Evolutionary conservation across 148 eudicot species (phyloP), one percentile per base, ranked within the genome.

Genomic region (Persicaria maculosa): DNA sequence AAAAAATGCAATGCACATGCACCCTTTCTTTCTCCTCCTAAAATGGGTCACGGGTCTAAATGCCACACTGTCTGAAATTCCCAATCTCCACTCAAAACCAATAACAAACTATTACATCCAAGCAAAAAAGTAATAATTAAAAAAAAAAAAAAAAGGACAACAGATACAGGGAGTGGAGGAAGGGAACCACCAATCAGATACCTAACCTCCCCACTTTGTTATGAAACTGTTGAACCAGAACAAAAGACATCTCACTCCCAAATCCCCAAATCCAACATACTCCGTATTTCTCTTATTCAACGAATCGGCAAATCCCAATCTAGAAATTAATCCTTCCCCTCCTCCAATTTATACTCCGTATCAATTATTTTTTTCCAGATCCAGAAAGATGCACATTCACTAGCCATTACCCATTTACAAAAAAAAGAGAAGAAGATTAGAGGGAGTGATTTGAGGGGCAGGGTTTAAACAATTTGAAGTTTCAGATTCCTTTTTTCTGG

Each of bases 171-270:
- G 70, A 40, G 70, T 65, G 43, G 46, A 59, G 67, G 17, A 65
- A 59, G 67, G 25, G 25, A 59, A 9, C 67, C 70, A 65, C 70
- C 70, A 65, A 65, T 65, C 47, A 40, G 46, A 65, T 65, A 65
- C 70, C 70, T 65, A 65, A 65, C 46, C 47, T 65, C 70, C 15
- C n/a, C 5, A 65, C 47, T 36, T 22, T 40, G 70, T 12, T 43
- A 65, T 40, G 47, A 65, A 65, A 40, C 16, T 43, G 70, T 40
- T 22, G 67, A 22, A 59, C 36, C 20, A 3, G 9, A 62, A 43
- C 52, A 48, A 48, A 6, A 8, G 19, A 14, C 19, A 36, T 65
- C 47, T 43, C 40, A 31, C 40, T 65, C 20, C 70, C 70, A 40
- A 65, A 9, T 62, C 44, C 16, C 36, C 40, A 62, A 31, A 62